Base-by-base conservation (phyloP, 2,329 filamentous ascomycete genomes). In the Ceratocystis lukuohia region DNA sequence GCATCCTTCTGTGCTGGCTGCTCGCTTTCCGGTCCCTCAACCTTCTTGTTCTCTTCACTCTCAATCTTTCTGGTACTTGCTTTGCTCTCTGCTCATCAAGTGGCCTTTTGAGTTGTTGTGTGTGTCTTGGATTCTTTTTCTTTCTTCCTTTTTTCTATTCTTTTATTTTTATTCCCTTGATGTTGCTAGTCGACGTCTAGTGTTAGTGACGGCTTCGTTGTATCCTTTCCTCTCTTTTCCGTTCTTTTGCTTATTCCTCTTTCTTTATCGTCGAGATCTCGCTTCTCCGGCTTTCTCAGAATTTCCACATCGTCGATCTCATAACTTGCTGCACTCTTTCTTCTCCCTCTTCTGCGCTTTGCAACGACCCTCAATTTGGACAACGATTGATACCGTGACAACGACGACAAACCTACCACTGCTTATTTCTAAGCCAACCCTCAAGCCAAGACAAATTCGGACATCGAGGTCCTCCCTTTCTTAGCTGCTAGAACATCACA, bases 101-200 rank as follows among this genome's bases (percentile, higher is more conserved):
- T 8, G 48, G 3, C 28, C 15, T 28, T 57, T 15, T 28, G 7
- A 28, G 22, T 12, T 33, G 3, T 57, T 57, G 28, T 17, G 10
- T 50, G 46, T 28, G 22, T 57, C 53, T 33, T 33, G 25, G 33
- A 10, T 44, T 41, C 7, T 61, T 48, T 65, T 37, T 37, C n/a
- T 33, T n/a, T 45, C 12, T 30, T 46, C n/a, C 7, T 50, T 64
- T 37, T 64, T 33, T 53, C 12, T n/a, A 2, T 56, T 28, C 25
- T 64, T 37, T 57, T 59, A 12, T 33, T 65, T 44, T 61, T 7
- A 20, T 33, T 46, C 33, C 30, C 48, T 62, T 8, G 41, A 46
- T 44, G 61, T 44, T 25, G 61, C 61, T 62, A 62, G 61, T 25
- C 61, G 61, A 62, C 61, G 61, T 46, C 63, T 41, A 28, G 30